Evolutionary conservation across 306 rosid species (phyloP), one percentile per base, ranked within the genome.

Genomic region (Dryas octopetala): DNA sequence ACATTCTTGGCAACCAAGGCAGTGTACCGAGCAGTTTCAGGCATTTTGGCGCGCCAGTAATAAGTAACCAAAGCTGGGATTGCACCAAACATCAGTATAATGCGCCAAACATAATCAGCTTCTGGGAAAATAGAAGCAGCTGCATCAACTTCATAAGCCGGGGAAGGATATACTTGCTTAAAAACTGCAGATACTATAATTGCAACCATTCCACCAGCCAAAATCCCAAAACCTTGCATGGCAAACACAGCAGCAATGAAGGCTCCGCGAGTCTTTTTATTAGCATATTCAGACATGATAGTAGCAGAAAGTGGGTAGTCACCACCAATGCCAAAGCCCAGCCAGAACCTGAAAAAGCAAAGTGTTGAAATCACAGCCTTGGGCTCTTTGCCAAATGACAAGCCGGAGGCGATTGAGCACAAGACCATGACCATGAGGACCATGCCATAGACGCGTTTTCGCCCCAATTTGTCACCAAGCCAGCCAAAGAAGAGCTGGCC

Each of bases 221-320:
- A 63, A 66, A 93, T 93, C 58, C 98, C 97, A 61, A 93, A 89
- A 9, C 97, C 98, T 72, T 93, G 98, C 98, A 93, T 93, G 13
- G 98, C 98, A 53, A 93, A 93, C 48, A 93, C 98, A 0, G 98
- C 96, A n/a, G 98, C 98, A 15, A 93, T 89, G 67, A 93, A 91
- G 2, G 93, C 96, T 0, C 98, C 98, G 0, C 97, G 86, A 5
- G 98, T 93, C 74, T 76, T 93, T 76, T 91, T 93, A 68, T 93
- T 93, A 26, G 97, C 91, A 74, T 93, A 93, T 83, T 93, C 98
- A 14, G 98, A 91, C 97, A 91, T 93, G 77, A 93, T 93, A 4
- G 98, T 93, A 32, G 98, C 98, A 0, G 98, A 93, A 66, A 93
- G 97, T 60, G 98, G 98, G 87, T 93, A 93, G 77, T 93, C 97